Conservation (phyloP, 2,329 filamentous ascomycete genomes). For the Curvularia sp. region DNA sequence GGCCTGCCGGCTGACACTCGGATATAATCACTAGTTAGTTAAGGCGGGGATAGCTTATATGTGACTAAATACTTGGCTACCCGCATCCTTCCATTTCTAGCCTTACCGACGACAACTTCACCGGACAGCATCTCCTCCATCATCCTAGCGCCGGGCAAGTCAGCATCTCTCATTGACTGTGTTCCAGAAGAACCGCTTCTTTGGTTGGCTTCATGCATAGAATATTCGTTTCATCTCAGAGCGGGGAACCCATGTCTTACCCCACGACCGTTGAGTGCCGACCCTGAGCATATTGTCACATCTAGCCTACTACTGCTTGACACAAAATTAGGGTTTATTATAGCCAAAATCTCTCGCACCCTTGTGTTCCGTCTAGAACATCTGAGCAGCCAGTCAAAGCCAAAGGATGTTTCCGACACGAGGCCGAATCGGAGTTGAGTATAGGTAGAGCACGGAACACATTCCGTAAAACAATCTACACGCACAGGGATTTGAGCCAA, state of each 20-base stretch:
- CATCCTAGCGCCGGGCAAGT: neutral
- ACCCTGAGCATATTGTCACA: slow-evolving; percentile 10
- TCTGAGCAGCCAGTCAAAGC: neutral
- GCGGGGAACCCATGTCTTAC: slow-evolving; percentile 26
- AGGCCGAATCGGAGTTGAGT: neutral
- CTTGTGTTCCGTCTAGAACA: neutral
- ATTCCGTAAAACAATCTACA: neutral
- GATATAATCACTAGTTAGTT: slow-evolving; percentile 4
- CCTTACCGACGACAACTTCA: neutral
- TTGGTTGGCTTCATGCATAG: neutral
- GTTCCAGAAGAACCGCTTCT: neutral
- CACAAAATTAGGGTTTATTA: neutral
- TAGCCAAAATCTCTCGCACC: neutral
- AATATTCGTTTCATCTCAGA: slow-evolving; percentile 4
- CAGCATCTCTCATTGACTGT: neutral
- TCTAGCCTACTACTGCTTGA: neutral
- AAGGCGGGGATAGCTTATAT: slow-evolving; percentile 5
- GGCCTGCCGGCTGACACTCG: neutral
- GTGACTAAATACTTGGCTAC: neutral
- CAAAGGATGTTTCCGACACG: neutral
- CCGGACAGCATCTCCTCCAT: neutral
- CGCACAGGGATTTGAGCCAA: neutral
- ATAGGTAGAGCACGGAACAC: neutral
- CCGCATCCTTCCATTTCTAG: neutral
- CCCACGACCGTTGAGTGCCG: slow-evolving; percentile 13